Conservation (phyloP, 2,329 filamentous ascomycete species). For the Aureobasidium vineae region DNA sequence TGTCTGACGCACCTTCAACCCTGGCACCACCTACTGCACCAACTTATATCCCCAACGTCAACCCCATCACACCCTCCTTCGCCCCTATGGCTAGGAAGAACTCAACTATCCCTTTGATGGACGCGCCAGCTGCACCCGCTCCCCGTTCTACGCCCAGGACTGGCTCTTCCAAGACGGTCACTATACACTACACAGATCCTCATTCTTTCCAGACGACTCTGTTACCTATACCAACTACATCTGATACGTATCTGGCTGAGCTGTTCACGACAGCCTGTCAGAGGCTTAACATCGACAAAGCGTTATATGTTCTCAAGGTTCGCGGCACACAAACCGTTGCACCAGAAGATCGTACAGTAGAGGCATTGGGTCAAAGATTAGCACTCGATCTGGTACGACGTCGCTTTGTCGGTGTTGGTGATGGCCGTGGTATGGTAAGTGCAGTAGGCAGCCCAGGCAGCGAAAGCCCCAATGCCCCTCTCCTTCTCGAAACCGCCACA, state of each 20-base stretch:
- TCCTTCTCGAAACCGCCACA: conserved; percentile 55
- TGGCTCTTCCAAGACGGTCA: conserved; percentile 68
- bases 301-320: conserved; percentile 73
- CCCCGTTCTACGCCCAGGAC: conserved; percentile 54
- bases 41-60: conserved; percentile 45
- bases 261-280: conserved; percentile 75
- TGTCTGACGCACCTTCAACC: conserved; percentile 29
- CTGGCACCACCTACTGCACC: conserved; percentile 32
- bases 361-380: conserved; percentile 70
- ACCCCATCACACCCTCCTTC: conserved; percentile 53
- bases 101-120: conserved; percentile 43
- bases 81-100: conserved; percentile 50
- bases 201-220: conserved; percentile 64
- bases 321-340: conserved; percentile 72
- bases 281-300: conserved; percentile 75
- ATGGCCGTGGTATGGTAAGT: conserved; percentile 45
- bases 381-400: conserved; percentile 74
- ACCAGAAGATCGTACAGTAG: conserved; percentile 72
- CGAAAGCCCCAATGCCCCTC: conserved; percentile 65
- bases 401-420: conserved; percentile 62
- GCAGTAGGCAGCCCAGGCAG: conserved; percentile 68
- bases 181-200: conserved; percentile 69
- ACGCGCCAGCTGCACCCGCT: conserved; percentile 45
- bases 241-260: conserved; percentile 79
- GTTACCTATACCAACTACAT: conserved; percentile 72